Percentiles rank a stretch among this genome's conserved stretches.
Evolutionary conservation across 305 asterid genomes (phyloP).

Genomic region (Fraxinus dipetala): DNA sequence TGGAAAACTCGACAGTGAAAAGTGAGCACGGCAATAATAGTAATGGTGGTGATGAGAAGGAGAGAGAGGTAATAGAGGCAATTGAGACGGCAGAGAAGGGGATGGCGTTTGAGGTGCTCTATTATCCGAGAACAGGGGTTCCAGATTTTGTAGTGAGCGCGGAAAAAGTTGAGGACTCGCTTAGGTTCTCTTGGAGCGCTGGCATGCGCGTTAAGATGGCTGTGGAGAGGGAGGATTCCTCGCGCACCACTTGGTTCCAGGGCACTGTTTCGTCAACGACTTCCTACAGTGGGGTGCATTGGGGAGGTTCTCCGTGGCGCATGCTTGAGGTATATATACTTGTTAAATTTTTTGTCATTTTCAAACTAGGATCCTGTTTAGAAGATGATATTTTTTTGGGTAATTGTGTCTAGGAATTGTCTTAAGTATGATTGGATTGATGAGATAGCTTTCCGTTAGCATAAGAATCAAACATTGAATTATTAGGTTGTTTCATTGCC

Average conservation of each 20-base stretch:
- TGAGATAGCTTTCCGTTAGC: neutral
- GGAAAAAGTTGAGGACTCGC: slow-evolving; percentile 39
- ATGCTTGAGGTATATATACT: slow-evolving; percentile 47
- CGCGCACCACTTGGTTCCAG: slow-evolving; percentile 37
- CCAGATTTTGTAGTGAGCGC: slow-evolving; percentile 57
- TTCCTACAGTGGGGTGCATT: slow-evolving; percentile 27
- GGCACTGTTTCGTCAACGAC: slow-evolving; percentile 35
- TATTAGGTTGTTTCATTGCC: neutral
- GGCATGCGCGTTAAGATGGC: slow-evolving; percentile 52
- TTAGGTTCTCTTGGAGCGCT: slow-evolving; percentile 29
- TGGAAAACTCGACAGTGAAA: neutral
- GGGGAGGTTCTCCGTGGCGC: slow-evolving; percentile 60
- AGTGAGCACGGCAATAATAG: neutral
- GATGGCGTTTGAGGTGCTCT: slow-evolving; percentile 51
- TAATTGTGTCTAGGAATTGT: neutral
- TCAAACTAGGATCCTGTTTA: neutral
- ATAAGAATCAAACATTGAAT: neutral
- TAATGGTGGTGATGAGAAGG: neutral
- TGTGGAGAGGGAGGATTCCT: slow-evolving; percentile 44
- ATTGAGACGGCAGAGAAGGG: slow-evolving; percentile 34
- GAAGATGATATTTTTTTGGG: neutral
- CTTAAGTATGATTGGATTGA: neutral
- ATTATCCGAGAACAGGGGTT: slow-evolving; percentile 43
- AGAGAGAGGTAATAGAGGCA: slow-evolving; percentile 21
- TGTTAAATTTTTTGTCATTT: neutral